Percentiles rank a stretch among this genome's conserved stretches.
Conservation (phyloP, 148 eudicot genomes). For the Gaultheria prostrata region DNA sequence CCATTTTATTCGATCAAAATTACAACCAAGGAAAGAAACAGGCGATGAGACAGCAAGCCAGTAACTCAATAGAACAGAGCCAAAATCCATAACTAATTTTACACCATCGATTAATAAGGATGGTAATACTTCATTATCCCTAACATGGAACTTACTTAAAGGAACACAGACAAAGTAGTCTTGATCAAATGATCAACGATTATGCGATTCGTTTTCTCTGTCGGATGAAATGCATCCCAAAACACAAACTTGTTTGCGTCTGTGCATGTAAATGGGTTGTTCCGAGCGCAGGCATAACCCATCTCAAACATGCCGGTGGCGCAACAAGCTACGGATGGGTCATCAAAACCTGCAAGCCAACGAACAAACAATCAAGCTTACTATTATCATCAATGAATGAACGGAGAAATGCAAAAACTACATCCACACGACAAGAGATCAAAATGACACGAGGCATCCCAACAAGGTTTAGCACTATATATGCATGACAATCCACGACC, state of each 20-base stretch:
- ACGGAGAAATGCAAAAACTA: too few species aligned
- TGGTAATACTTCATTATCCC: not conserved
- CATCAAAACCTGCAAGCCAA: slow-evolving; percentile 6
- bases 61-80: not conserved
- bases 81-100: not conserved
- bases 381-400: too few species aligned
- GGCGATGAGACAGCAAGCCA: not conserved
- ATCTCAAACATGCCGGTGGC: slow-evolving; percentile 28
- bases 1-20: not conserved
- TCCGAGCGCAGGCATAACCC: slow-evolving; percentile 15
- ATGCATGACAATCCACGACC: too few species aligned
- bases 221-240: slow-evolving; percentile 26
- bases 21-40: not conserved
- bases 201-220: slow-evolving; percentile 15
- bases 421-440: too few species aligned
- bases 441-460: too few species aligned
- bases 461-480: too few species aligned
- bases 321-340: slow-evolving; percentile 18
- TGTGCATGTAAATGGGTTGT: slow-evolving; percentile 20
- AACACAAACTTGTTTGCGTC: slow-evolving; percentile 21
- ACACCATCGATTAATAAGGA: not conserved
- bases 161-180: not conserved
- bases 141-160: not conserved
- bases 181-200: slow-evolving; percentile 14
- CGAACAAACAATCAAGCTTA: too few species aligned